Evolutionary conservation across 148 eudicot species (phyloP), one percentile per base, ranked within the genome.

Genomic region (Diospyros kaki): DNA sequence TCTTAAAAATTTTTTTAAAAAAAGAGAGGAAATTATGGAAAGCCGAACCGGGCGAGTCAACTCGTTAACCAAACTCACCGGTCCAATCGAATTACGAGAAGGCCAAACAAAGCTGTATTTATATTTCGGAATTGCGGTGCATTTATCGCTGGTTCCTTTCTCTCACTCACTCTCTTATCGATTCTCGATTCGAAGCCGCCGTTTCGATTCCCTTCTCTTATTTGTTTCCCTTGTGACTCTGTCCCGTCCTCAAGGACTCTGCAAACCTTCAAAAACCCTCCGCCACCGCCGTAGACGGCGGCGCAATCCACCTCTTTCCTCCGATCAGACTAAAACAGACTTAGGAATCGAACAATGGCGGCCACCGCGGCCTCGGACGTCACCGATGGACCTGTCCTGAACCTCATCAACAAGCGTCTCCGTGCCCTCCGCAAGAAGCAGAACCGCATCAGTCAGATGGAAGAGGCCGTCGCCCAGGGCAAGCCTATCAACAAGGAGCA

Each of bases 401-500:
- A 51, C 75, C 46, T 91, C 6, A 78, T 91, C 86, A 81, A 73
- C 78, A 91, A 91, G 28, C 97, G 97, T 72, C 78, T 91, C 79
- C 88, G 97, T 3, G 84, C 87, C 28, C 86, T 91, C 62, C 89
- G 89, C 72, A 91, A 91, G 72, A 89, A 91, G 58, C 82, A 51
- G 68, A 92, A 84, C 55, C 91, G 97, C 46, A 95, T 95, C 54
- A 0, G 68, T 10, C 97, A 90, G 70, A 85, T 86, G 89, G 97
- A 94, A 55, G 88, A 86, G 2, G 78, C 97, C 2, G 10, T 84
- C 18, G 45, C 91, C 14, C 85, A 82, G 28, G 93, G 95, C 38
- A 94, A 92, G 79, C 15, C 79, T 68, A 88, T 90, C 10, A 83
- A 92, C 91, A 82, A 80, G 38, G 98, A 94, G 64, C 98, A 92